Base-by-base conservation (phyloP, 2,329 filamentous ascomycete species). In the Phialocephala sp. region DNA sequence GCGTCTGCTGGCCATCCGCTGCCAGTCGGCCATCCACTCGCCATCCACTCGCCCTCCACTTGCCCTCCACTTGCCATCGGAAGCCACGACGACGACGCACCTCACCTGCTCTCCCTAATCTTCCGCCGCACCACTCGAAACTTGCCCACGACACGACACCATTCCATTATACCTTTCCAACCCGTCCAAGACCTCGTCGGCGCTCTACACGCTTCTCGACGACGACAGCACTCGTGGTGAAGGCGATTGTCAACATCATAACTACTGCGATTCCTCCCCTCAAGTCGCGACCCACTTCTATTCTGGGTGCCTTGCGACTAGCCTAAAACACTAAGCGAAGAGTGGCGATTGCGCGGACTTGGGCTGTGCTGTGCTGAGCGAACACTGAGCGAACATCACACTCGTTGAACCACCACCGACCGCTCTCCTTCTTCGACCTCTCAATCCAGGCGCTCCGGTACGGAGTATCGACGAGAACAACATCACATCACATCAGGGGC, bases 401-500 rank as follows among this genome's bases (percentile, higher is more conserved):
- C 65, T 66, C 65, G 37, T 66, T 66, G 59, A 65, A 59, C 55
- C 27, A 32, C 27, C 66, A 56, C 18, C 50, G 45, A 56, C 18
- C 50, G 45, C 47, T 62, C 55, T 14, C 27, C 62, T 60, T 18
- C 41, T 43, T 56, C 54, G 20, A 54, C 55, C 52, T 63, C 52
- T 41, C 47, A 62, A 35, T 59, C 45, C 57, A 63, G 41, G 55
- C 58, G 43, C 57, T 66, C 61, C 61, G 27, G 36, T 45, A 39
- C 27, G 65, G 59, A 65, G 62, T 61, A 65, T 61, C 61, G 56
- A 69, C 63, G 36, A 62, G 24, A 52, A 43, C 55, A 56, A 55
- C 43, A 43, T 35, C 58, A 63, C 24, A 50, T 24, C 20, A 64
- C n/a, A n/a, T n/a, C n/a, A n/a, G n/a, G 62, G 65, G 57, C 61